Conservation (phyloP, 306 rosid genomes). For the Comarum palustre region DNA sequence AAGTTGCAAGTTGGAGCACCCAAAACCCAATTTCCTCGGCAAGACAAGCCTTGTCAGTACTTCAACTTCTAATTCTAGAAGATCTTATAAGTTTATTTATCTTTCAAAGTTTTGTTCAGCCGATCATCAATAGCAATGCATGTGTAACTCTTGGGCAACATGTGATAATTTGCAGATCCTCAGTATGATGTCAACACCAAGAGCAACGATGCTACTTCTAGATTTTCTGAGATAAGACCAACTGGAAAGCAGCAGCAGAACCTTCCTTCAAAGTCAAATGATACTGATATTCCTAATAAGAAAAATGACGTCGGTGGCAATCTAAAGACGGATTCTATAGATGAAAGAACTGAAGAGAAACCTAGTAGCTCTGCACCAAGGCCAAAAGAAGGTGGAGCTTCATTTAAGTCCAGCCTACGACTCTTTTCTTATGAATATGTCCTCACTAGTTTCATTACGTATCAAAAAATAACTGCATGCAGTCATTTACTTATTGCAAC, state of each 20-base stretch:
- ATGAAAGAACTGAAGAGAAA: slow-evolving; percentile 57
- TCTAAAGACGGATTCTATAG: slow-evolving; percentile 26
- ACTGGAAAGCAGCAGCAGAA: slow-evolving; percentile 38
- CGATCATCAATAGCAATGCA: not conserved
- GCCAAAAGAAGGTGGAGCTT: slow-evolving; percentile 77
- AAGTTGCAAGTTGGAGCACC: slow-evolving; percentile 77
- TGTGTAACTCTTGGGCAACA: slow-evolving; percentile 3
- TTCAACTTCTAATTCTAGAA: not conserved
- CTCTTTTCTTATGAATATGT: not conserved
- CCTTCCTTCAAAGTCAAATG: slow-evolving; percentile 29
- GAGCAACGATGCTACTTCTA: slow-evolving; percentile 34
- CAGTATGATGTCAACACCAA: slow-evolving; percentile 31
- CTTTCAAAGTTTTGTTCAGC: slow-evolving; percentile 7
- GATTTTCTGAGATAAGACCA: slow-evolving; percentile 34
- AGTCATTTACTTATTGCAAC: not conserved
- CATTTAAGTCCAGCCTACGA: slow-evolving; percentile 10
- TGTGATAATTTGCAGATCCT: slow-evolving; percentile 40
- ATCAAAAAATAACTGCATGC: not conserved
- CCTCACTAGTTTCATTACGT: not conserved
- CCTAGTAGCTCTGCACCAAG: slow-evolving; percentile 71
- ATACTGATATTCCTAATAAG: not conserved
- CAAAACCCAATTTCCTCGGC: slow-evolving; percentile 32
- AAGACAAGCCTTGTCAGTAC: slow-evolving; percentile 30
- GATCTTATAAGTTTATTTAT: not conserved
- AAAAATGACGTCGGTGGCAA: slow-evolving; percentile 24